A percentile compares a stretch with the other conserved stretches of the same genome.
Conservation (phyloP, 1,139 yeast genomes). For the Hyphopichia fennica region DNA sequence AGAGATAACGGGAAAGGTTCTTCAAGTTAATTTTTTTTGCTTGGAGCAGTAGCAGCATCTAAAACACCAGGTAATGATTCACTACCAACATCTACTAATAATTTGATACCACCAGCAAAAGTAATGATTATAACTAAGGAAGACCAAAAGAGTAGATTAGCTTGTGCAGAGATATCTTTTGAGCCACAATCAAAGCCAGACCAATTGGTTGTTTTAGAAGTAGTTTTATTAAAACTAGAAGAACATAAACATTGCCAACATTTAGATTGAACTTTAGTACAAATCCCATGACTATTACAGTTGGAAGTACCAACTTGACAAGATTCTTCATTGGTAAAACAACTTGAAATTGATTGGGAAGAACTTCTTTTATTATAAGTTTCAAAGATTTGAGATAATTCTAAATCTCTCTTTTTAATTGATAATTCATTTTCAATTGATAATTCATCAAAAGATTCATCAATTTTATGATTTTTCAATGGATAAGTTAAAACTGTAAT, state of each 20-base stretch:
- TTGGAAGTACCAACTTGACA: constrained; percentile 54
- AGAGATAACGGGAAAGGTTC: neutral
- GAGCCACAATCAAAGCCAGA: constrained; percentile 67
- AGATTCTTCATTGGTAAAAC: constrained; percentile 47
- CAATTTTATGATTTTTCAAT: constrained; percentile 1
- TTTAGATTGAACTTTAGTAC: constrained; percentile 38
- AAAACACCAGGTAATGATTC: constrained; percentile 71
- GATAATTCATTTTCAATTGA: neutral
- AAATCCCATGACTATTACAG: constrained; percentile 66
- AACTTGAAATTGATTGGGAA: constrained; percentile 15
- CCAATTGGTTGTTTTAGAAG: constrained; percentile 60
- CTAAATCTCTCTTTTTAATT: constrained; percentile 21
- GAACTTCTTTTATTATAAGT: constrained; percentile 14
- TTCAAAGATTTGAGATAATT: constrained; percentile 24
- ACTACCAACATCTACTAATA: constrained; percentile 53
- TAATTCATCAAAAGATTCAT: neutral
- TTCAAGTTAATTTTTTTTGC: constrained; percentile 22
- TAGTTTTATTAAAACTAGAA: constrained; percentile 46
- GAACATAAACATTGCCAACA: constrained; percentile 64
- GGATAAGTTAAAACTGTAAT: constrained; percentile 34
- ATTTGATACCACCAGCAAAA: constrained; percentile 53
- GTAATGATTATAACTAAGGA: constrained; percentile 46
- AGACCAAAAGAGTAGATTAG: constrained; percentile 70
- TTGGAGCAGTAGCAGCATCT: constrained; percentile 53
- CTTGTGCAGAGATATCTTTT: constrained; percentile 62